Evolutionary conservation across 768 basidiomycete genomes (phyloP).

Genomic region (Tricholoma sp.): DNA sequence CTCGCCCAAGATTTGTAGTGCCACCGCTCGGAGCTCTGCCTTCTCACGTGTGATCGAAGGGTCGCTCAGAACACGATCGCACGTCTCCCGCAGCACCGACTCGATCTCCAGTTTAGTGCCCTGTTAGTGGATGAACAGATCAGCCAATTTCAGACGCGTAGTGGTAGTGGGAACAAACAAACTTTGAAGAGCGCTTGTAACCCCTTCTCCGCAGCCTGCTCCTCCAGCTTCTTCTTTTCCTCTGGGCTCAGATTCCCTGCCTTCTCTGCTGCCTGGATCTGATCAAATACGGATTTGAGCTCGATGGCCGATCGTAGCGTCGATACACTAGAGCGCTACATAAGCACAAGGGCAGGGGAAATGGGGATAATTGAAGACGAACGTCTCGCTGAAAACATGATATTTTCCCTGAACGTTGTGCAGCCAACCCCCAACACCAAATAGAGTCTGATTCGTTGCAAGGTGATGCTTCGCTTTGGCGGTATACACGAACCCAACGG

Average conservation of each 20-base stretch:
- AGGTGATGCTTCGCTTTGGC: slow-evolving; percentile 81
- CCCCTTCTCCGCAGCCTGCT: slow-evolving; percentile 91
- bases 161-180: slow-evolving; percentile 5
- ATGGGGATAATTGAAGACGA: slow-evolving; percentile 24
- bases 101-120: slow-evolving; percentile 91
- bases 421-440: slow-evolving; percentile 90
- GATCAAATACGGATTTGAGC: slow-evolving; percentile 85
- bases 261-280: slow-evolving; percentile 86
- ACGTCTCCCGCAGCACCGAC: slow-evolving; percentile 82
- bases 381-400: slow-evolving; percentile 93
- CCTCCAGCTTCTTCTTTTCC: slow-evolving; percentile 78
- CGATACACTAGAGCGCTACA: slow-evolving; percentile 54
- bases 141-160: background rate
- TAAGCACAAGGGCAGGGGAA: background rate
- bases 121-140: slow-evolving; percentile 28
- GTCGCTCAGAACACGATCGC: slow-evolving; percentile 72
- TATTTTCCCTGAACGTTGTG: slow-evolving; percentile 92
- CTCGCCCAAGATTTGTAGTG: slow-evolving; percentile 80
- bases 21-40: slow-evolving; percentile 69
- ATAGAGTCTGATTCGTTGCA: slow-evolving; percentile 63
- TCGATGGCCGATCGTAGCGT: slow-evolving; percentile 84
- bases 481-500: slow-evolving; percentile 81
- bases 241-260: slow-evolving; percentile 74
- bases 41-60: slow-evolving; percentile 48
- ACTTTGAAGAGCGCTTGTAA: slow-evolving; percentile 89